phyloP scores from a whole-genome alignment of 148 eudicot genomes.

The Vaccinium myrtillus region DNA sequence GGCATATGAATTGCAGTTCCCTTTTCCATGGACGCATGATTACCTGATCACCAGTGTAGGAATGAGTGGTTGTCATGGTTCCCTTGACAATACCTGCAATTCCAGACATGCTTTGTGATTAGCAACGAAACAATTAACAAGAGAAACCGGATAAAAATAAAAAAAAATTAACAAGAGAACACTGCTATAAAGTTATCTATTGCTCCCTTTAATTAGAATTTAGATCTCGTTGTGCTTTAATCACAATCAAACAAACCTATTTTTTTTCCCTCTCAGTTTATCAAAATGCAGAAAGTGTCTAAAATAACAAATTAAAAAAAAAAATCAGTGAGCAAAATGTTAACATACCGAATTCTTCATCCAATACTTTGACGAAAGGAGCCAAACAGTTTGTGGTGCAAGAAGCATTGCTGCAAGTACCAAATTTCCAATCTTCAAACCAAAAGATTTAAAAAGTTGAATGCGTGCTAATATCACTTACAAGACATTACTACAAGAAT shows the following conservation, averaged over 20 bases:
- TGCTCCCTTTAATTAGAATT: neutral
- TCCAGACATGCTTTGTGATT: neutral
- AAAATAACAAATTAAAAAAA: neutral
- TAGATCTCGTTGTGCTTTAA: neutral
- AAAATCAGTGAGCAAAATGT: neutral
- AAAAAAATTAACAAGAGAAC: neutral
- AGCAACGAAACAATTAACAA: neutral
- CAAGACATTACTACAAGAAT: neutral
- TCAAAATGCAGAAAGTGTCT: neutral
- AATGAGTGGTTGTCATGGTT: constrained; percentile 99
- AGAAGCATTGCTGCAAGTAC: constrained; percentile 81
- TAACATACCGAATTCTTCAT: constrained; percentile 73
- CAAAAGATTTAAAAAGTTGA: neutral
- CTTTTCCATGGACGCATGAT: neutral
- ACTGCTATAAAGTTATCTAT: neutral
- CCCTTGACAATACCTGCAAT: constrained; percentile 96
- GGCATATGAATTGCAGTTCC: too few species aligned
- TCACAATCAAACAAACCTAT: neutral
- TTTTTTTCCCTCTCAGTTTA: neutral
- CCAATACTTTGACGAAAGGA: constrained; percentile 93
- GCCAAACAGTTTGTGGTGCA: constrained; percentile 99
- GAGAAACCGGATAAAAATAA: too few species aligned
- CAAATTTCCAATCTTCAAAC: neutral
- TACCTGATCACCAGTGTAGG: constrained; percentile 99
- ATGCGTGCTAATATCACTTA: neutral